These are phyloP conservation scores for Phytophthora lateralis DNA, from an alignment of 352 stramenopile species.

Conservation along the genomic window DNA sequence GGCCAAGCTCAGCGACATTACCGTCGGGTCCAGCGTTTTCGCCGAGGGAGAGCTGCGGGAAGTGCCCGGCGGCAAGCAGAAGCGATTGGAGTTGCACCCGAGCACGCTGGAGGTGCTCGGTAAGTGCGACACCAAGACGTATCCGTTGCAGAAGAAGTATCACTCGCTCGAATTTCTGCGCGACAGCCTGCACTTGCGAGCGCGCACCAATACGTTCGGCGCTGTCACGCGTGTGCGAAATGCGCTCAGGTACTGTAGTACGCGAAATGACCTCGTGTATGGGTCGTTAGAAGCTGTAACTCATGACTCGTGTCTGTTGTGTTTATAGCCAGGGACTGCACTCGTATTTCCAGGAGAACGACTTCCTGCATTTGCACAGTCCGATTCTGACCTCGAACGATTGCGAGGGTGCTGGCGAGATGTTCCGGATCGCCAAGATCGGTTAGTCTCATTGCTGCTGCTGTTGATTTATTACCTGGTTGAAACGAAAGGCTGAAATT, in stretches of 20 bases:
- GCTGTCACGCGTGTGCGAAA: conserved; percentile 95
- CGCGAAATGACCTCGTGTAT: background rate
- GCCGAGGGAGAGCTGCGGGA: conserved; percentile 90
- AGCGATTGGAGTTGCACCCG: conserved; percentile 92
- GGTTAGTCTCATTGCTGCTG: conserved; percentile 38
- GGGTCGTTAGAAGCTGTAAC: background rate
- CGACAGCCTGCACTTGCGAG: conserved; percentile 95
- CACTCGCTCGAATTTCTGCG: conserved; percentile 98
- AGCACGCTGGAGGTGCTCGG: conserved; percentile 88
- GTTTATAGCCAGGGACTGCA: conserved; percentile 63
- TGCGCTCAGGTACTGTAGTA: conserved; percentile 69
- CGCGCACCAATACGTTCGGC: conserved; percentile 96
- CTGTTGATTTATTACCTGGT: background rate
- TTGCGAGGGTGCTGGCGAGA: conserved; percentile 98
- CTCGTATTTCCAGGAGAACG: conserved; percentile 78
- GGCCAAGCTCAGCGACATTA: conserved; percentile 87
- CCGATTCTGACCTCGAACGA: conserved; percentile 97
- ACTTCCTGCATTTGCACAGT: conserved; percentile 86
- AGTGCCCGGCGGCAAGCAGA: conserved; percentile 89
- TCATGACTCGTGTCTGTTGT: conserved; percentile 8
- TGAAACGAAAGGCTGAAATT: conserved; percentile 14
- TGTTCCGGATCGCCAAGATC: conserved; percentile 94
- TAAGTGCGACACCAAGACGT: conserved; percentile 91
- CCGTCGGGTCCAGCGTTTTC: conserved; percentile 93
- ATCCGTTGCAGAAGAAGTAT: conserved; percentile 98